Evolutionary conservation across 169 alveolate species (phyloP).

Genomic region (Fabrea salina): DNA sequence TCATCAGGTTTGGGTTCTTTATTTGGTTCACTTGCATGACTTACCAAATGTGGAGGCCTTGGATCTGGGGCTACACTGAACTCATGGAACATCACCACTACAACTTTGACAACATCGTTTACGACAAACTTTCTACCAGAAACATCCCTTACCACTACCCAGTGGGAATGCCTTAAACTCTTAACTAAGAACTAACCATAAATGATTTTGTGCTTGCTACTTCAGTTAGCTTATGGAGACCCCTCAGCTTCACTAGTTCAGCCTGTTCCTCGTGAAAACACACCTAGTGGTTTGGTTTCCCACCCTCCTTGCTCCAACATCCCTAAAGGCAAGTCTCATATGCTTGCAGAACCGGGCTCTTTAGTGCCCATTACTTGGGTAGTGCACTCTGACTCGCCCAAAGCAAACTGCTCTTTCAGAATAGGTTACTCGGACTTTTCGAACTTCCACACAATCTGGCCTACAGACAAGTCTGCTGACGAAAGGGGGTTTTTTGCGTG

Average conservation of each 20-base stretch:
- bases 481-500: constrained; percentile 1
- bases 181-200: not conserved
- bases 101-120: constrained; percentile 29
- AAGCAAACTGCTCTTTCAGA: constrained; percentile 13
- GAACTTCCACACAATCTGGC: not conserved
- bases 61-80: not conserved
- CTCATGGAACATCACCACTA: constrained; percentile 10
- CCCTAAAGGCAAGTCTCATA: constrained; percentile 32
- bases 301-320: constrained; percentile 14
- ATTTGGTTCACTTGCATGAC: not conserved
- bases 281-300: not conserved
- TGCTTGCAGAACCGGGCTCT: constrained; percentile 24
- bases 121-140: constrained; percentile 16
- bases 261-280: constrained; percentile 22
- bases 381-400: not conserved
- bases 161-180: not conserved
- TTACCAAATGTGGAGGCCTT: not conserved
- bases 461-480: not conserved
- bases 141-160: constrained; percentile 25
- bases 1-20: not conserved
- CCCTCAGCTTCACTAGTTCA: constrained; percentile 7
- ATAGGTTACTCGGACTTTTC: not conserved
- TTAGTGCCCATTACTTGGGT: not conserved
- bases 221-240: too few relatives aligned
- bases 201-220: too few relatives aligned